Evolutionary conservation across 2,329 filamentous ascomycete species (phyloP).

Genomic region (Diaporthe aspalathi): DNA sequence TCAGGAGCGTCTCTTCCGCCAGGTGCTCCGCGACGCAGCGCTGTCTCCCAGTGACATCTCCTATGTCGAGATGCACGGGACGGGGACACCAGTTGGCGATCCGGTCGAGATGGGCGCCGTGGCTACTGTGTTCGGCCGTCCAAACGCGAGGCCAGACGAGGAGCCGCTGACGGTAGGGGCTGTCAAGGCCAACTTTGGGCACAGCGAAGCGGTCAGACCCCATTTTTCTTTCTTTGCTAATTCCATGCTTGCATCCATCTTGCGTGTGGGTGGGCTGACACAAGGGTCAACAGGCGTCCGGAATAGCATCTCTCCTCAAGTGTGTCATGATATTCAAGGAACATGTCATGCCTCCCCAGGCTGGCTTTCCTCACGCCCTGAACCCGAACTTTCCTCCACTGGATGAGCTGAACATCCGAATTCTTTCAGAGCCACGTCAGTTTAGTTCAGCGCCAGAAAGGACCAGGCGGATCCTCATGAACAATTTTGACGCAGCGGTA

Average conservation of each 20-base stretch:
- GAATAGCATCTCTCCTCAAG: too few species aligned
- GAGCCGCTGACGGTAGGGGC: slow-evolving; percentile 51
- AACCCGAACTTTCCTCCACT: slow-evolving; percentile 44
- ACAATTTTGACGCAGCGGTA: slow-evolving; percentile 19
- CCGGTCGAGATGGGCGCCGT: background rate
- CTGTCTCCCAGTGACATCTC: background rate
- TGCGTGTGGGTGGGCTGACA: too few species aligned
- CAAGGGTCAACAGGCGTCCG: too few species aligned
- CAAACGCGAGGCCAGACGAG: too few species aligned
- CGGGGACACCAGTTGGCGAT: slow-evolving; percentile 6
- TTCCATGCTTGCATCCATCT: too few species aligned
- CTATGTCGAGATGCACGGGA: slow-evolving; percentile 23
- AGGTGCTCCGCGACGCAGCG: background rate
- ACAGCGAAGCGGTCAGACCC: slow-evolving; percentile 26
- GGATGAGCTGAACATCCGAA: background rate
- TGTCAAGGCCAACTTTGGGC: slow-evolving; percentile 39
- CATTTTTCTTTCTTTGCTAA: too few species aligned
- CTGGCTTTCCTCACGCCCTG: too few species aligned
- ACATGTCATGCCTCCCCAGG: too few species aligned
- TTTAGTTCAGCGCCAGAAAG: background rate
- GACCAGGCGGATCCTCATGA: background rate
- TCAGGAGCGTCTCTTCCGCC: background rate
- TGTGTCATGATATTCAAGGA: too few species aligned
- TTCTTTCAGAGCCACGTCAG: too few species aligned
- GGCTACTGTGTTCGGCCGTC: background rate